Base-by-base conservation (phyloP, 2,329 filamentous ascomycete genomes). In the Pseudocercospora fuligena region DNA sequence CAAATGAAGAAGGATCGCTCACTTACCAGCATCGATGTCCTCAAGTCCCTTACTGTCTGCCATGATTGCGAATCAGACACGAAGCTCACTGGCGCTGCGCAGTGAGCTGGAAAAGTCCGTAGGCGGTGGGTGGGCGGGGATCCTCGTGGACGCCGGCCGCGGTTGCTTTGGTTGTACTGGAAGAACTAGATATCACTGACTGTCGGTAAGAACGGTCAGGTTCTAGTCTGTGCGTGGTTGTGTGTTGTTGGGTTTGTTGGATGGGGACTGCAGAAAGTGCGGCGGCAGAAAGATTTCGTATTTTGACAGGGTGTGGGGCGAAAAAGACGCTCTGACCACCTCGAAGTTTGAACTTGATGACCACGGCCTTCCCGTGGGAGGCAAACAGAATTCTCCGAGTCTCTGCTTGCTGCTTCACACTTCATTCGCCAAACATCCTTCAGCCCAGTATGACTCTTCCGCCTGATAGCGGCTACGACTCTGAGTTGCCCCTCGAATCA, bases 21-120 rank as follows among this genome's bases (percentile, higher is more conserved):
- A 89, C 92, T 86, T 87, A 97, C 93, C 89, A 88, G 97, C 93
- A 82, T 92, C 91, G 85, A 97, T 90, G 83, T 98, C 94, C 88
- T 97, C 94, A 86, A 98, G 93, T 88, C 94, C 94, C 88, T 96
- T 97, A 79, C 93, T 92, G 82, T 90, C 90, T 93, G 94, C 94
- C 94, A 98, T 98, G 89, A 91, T 97, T 94, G 92, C 90, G 90
- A 85, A 86, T 69, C 69, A 59, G 63, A 63, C 60, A 59, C 63
- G 54, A 65, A 66, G 73, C 75, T 74, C 90, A 88, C 91, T 92
- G 91, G 89, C 90, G 82, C 85, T 84, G 89, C 87, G 89, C 91
- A 88, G 86, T 82, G 88, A 93, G 87, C 90, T 88, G 74, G 70
- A 73, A 73, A 75, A 74, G 76, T 73, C 58, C 74, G 71, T 74